Evolutionary conservation across 768 basidiomycete species (phyloP).

Genomic region (Leccinellum albellum): DNA sequence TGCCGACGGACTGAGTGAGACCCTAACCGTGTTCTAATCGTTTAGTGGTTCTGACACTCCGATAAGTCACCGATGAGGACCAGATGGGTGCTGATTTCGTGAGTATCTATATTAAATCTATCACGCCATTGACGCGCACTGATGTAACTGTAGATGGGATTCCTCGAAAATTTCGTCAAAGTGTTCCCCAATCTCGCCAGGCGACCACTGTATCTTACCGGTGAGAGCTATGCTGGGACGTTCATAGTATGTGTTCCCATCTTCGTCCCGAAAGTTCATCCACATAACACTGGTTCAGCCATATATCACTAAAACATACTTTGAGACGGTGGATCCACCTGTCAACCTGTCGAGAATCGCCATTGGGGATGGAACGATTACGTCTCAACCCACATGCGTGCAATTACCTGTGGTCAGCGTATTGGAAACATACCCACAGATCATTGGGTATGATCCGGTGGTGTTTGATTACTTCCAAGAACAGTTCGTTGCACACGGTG

Average conservation of each 20-base stretch:
- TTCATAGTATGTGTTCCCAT: no score
- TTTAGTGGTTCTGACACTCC: background rate
- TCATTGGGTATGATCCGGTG: slow-evolving; percentile 74
- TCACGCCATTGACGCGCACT: background rate
- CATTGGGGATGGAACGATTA: slow-evolving; percentile 63
- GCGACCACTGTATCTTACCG: slow-evolving; percentile 63
- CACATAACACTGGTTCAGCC: no score
- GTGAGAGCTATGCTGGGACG: slow-evolving; percentile 71
- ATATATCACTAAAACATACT: slow-evolving; percentile 70
- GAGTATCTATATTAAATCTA: slow-evolving; percentile 15
- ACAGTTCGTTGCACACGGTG: slow-evolving; percentile 11
- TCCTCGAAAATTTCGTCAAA: slow-evolving; percentile 64
- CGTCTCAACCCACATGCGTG: slow-evolving; percentile 45
- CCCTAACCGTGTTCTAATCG: background rate
- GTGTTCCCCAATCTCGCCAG: slow-evolving; percentile 66
- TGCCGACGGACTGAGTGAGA: slow-evolving; percentile 50
- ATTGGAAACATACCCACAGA: slow-evolving; percentile 70
- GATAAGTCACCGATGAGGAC: slow-evolving; percentile 53
- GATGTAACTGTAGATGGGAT: slow-evolving; percentile 53
- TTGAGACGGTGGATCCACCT: slow-evolving; percentile 55
- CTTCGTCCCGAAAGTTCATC: no score
- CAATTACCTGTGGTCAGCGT: slow-evolving; percentile 56
- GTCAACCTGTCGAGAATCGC: slow-evolving; percentile 62
- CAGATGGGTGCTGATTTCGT: slow-evolving; percentile 51
- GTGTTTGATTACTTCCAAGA: no score